Evolutionary conservation across 495 filamentous ascomycete genomes (phyloP), one percentile per base, ranked within the genome.

Genomic region (Jackrogersella multiformis): DNA sequence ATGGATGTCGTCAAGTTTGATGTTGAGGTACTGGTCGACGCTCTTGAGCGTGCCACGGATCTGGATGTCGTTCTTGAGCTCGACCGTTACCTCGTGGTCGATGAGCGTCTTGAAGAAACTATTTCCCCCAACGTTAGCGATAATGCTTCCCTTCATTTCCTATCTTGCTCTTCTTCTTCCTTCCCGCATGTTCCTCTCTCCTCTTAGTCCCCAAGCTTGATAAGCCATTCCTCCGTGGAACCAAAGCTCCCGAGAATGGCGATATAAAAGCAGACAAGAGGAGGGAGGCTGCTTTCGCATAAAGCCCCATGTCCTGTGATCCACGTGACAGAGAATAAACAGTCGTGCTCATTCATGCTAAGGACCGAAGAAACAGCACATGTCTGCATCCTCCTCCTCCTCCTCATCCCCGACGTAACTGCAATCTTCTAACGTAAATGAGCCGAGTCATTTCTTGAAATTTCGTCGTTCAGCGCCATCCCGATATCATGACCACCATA

Each of bases 41-140:
- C 90, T 94, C 82, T 97, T 98, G 64, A 99, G 86, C 18, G 88
- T 94, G 61, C 95, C 95, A 61, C 90, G 90, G 76, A 99, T 96
- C 71, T 91, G 90, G 66, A 99, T 94, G 79, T 99, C 95, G 78
- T 99, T 99, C 82, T 99, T 99, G 78, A 99, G 91, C 81, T 98
- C 95, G 78, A 99, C 92, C 36, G 93, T 98, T 55, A 88, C 86
- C 81, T 94, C 89, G 76, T 97, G 92, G 84, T 97, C 95, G 75
- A 97, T 95, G 70, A 98, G 91, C 57, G 95, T 98, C 80, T 98
- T 98, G 89, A 99, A 99, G 86, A 98, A 99, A 81, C 96, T 97
- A 70, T 20, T 32, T 35, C 30, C 18, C 36, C 10, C 18, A 38
- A 38, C 2, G 69, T 60, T 46, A 63, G 52, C 39, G 3, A 38